Evolutionary conservation across 1,284 basidiomycete genomes (phyloP).

Genomic region (Albatrellus sp.): DNA sequence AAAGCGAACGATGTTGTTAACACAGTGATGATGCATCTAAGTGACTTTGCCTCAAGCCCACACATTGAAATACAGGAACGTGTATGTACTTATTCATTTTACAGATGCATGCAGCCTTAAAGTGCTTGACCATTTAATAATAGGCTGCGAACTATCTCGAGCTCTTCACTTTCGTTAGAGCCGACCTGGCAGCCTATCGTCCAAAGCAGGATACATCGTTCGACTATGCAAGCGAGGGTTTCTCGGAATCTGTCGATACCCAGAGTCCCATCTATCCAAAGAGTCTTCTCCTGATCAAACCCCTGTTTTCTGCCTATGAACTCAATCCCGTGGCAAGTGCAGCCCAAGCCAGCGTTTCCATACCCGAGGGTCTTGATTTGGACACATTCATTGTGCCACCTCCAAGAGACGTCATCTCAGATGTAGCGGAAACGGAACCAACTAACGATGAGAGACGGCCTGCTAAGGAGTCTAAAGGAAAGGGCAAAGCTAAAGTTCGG

Average conservation of each 20-base stretch:
- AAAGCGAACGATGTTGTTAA: conserved; percentile 53
- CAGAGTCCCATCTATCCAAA: conserved; percentile 64
- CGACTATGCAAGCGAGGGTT: conserved; percentile 19
- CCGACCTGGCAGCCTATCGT: conserved; percentile 58
- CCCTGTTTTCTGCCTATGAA: conserved; percentile 71
- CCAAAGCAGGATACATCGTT: conserved; percentile 28
- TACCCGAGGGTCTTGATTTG: conserved; percentile 80
- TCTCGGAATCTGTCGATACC: conserved; percentile 20
- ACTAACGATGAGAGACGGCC: conserved; percentile 17
- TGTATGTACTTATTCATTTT: conserved; percentile 31
- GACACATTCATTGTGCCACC: conserved; percentile 75
- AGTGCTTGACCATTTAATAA: not conserved
- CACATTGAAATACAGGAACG: conserved; percentile 90
- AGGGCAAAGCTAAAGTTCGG: conserved; percentile 28
- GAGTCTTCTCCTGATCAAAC: conserved; percentile 78
- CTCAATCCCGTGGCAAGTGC: conserved; percentile 75
- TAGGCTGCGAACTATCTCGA: conserved; percentile 77
- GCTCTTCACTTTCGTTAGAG: conserved; percentile 70
- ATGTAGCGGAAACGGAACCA: conserved; percentile 17
- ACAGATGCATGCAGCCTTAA: not conserved
- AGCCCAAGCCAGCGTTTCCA: conserved; percentile 71
- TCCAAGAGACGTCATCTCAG: conserved; percentile 26
- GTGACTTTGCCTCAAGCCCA: conserved; percentile 40
- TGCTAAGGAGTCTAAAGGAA: conserved; percentile 32
- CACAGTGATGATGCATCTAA: conserved; percentile 41